Percentiles rank a stretch among this genome's conserved stretches.
Conservation (phyloP, 140 eudicot species). For the Stevia rebaudiana region DNA sequence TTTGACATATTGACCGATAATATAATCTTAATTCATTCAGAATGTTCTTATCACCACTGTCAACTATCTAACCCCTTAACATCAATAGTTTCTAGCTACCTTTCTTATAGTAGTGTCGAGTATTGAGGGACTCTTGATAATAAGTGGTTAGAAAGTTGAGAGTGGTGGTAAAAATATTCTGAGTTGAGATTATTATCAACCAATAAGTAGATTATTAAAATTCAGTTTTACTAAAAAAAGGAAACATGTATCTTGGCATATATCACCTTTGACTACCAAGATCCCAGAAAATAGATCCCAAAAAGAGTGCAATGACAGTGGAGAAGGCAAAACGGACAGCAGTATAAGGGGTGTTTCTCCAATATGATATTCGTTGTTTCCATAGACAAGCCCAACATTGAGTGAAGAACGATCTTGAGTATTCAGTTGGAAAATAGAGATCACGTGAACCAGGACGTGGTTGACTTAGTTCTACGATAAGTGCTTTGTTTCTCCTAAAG, state of each 20-base stretch:
- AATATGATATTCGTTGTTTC: constrained; percentile 67
- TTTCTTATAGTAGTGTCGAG: no score
- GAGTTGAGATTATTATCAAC: no score
- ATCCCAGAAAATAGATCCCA: constrained; percentile 69
- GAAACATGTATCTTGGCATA: background rate
- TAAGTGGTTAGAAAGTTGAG: no score
- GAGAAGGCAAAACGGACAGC: constrained; percentile 59
- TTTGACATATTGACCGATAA: no score
- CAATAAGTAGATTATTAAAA: no score
- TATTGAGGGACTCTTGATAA: no score
- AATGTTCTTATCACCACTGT: no score
- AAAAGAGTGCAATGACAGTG: constrained; percentile 33
- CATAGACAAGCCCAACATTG: constrained; percentile 65
- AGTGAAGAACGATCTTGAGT: constrained; percentile 40
- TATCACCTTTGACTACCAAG: constrained; percentile 45
- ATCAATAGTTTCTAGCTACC: no score
- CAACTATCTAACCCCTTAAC: no score
- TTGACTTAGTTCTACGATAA: constrained; percentile 40
- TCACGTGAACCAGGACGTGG: constrained; percentile 55
- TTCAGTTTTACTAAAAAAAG: no score
- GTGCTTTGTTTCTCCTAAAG: constrained; percentile 63
- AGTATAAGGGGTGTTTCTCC: constrained; percentile 66
- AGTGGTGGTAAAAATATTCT: no score
- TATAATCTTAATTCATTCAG: no score
- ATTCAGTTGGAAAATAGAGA: constrained; percentile 44